Percentiles rank a stretch among this genome's conserved stretches.
These are phyloP conservation scores for Triticum monococcum DNA, from an alignment of 176 grass and related monocot species.

Conservation along the genomic window DNA sequence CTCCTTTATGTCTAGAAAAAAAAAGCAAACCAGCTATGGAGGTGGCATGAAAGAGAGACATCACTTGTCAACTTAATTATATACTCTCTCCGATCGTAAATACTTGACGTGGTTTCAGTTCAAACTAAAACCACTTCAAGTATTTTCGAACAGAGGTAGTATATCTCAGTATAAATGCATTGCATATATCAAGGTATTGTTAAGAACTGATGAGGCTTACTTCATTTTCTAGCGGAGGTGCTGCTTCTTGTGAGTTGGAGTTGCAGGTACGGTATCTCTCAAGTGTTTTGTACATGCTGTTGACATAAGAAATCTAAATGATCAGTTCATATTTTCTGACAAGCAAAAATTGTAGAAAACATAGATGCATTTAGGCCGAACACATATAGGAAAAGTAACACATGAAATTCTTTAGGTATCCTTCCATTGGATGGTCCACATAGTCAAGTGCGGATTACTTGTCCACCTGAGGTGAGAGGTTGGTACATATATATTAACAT, in stretches of 20 bases:
- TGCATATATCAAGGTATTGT: neutral
- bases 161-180: too few relatives aligned
- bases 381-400: neutral
- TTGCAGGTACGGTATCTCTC: conserved; percentile 75
- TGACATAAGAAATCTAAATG: neutral
- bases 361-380: neutral
- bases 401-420: neutral
- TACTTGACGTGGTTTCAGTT: too few relatives aligned
- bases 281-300: conserved; percentile 83
- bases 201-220: conserved; percentile 30
- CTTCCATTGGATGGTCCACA: neutral
- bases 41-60: too few relatives aligned
- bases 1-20: too few relatives aligned
- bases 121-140: too few relatives aligned
- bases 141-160: too few relatives aligned
- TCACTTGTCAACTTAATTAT: neutral
- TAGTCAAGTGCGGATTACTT: neutral
- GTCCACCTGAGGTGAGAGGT: neutral
- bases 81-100: too few relatives aligned
- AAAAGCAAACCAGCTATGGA: too few relatives aligned
- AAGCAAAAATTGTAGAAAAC: neutral
- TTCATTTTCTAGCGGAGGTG: conserved; percentile 51
- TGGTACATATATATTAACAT: neutral
- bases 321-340: neutral
- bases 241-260: conserved; percentile 49